Evolutionary conservation across 2,329 filamentous ascomycete species (phyloP), one percentile per base, ranked within the genome.

Genomic region (Xylariaceae sp.): DNA sequence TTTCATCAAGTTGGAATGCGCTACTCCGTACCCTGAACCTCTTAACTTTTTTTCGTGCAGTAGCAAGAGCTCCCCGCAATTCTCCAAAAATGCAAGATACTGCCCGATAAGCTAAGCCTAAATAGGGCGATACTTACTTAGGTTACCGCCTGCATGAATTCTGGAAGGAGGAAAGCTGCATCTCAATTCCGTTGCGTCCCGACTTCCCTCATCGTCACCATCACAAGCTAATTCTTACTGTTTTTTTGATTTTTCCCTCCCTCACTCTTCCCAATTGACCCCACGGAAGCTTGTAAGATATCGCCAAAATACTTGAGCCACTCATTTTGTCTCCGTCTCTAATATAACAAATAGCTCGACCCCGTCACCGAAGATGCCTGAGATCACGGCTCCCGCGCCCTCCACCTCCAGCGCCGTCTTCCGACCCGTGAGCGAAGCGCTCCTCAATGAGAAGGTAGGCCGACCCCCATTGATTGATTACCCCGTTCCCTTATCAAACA

Each of bases 371-470:
- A 71, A 58, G 62, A 82, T 82, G 79, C 68, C 78, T 59, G 75
- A 79, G 61, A 66, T 69, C 40, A 70, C 73, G 55, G 60, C 68
- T 73, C 73, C 76, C 65, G 70, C 79, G 62, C 70, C 77, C 57
- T 77, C 82, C 60, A 76, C 77, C 57, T 77, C 82, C 60, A 76
- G 79, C 68, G 77, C 81, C 55, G 78, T 86, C 66, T 79, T 85
- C 69, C 82, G 88, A 71, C 92, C 93, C 55, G 86, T 96, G 73
- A 97, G 92, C 78, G 93, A 98, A 78, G 88, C 92, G 65, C 83
- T 98, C 63, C 82, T 98, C 66, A 97, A 97, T 73, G 93, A 98
- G 75, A 98, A 98, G 90, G 93, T 96, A 83, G 53, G 38, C 55
- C 64, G 53, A 43, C 35, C 22, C 32, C 36, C 37, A 22, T 40